Conservation (phyloP, 768 basidiomycete species). For the Boletus reticulatus region DNA sequence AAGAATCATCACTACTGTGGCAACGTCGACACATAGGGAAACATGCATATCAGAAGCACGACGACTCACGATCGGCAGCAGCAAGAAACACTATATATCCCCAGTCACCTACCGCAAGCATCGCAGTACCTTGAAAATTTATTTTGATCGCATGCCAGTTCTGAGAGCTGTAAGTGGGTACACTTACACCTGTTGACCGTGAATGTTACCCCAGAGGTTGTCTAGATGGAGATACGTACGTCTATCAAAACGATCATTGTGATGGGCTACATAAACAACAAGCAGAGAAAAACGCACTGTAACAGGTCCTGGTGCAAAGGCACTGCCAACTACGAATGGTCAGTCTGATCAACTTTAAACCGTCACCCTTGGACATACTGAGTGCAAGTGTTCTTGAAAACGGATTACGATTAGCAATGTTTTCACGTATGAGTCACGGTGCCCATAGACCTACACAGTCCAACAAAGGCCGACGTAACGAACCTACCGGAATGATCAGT, state of each 20-base stretch:
- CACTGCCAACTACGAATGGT: neutral
- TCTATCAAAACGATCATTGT: neutral
- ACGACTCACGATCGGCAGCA: conserved; percentile 10
- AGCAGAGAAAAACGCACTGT: neutral
- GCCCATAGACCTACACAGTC: neutral
- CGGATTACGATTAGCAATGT: neutral
- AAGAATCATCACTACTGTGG: conserved; percentile 16
- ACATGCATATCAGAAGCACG: no score
- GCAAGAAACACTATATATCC: conserved; percentile 2
- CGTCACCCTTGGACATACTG: neutral
- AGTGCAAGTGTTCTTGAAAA: neutral
- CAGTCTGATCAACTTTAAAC: neutral
- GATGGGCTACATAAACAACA: neutral
- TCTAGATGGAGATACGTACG: neutral
- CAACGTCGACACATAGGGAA: neutral
- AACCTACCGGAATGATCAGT: neutral
- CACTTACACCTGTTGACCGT: conserved; percentile 11
- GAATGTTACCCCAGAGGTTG: neutral
- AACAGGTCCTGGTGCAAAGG: conserved; percentile 1
- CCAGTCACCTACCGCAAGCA: conserved; percentile 2
- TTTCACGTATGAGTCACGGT: neutral
- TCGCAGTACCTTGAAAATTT: neutral
- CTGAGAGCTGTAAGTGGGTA: neutral
- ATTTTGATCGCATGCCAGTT: neutral
- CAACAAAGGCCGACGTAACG: conserved; percentile 10